Conservation (phyloP, 2,329 filamentous ascomycete genomes). For the Penicillium sclerotiorum region DNA sequence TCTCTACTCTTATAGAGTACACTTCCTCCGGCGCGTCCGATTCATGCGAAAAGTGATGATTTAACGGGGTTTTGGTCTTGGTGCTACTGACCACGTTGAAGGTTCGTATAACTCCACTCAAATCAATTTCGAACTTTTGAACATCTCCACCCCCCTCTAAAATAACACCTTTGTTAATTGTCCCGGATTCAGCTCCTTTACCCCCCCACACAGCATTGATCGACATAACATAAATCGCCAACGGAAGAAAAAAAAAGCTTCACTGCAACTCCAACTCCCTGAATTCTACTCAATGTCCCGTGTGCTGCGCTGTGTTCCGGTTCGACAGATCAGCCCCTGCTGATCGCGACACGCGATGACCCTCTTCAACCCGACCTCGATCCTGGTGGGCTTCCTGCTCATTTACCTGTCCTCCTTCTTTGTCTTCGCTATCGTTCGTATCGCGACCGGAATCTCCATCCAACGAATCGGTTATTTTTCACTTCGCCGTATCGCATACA, state of each 20-base stretch:
- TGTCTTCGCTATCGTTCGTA: constrained; percentile 87
- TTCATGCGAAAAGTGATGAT: constrained; percentile 24
- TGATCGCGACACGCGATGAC: constrained; percentile 47
- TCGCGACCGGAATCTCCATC: constrained; percentile 91
- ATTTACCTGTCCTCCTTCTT: constrained; percentile 91
- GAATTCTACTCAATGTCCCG: constrained; percentile 22
- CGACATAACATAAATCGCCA: constrained; percentile 13
- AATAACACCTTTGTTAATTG: not conserved
- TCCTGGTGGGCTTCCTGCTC: constrained; percentile 82
- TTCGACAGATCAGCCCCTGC: constrained; percentile 33
- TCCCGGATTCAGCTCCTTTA: no score
- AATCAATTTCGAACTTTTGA: not conserved
- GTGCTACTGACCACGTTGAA: constrained; percentile 2
- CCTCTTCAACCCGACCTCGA: constrained; percentile 68
- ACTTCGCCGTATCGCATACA: constrained; percentile 85
- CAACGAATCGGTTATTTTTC: constrained; percentile 94
- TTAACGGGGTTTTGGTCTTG: constrained; percentile 3
- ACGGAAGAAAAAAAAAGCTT: constrained; percentile 4
- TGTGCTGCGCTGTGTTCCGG: constrained; percentile 16
- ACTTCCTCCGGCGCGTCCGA: constrained; percentile 26
- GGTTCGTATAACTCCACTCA: constrained; percentile 1
- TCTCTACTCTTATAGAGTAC: no score
- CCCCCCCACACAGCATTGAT: not conserved
- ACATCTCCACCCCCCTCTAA: not conserved
- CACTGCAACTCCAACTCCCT: no score